These are phyloP conservation scores for Globisporangium sylvaticum DNA, from an alignment of 352 stramenopile species.

Conservation along the genomic window DNA sequence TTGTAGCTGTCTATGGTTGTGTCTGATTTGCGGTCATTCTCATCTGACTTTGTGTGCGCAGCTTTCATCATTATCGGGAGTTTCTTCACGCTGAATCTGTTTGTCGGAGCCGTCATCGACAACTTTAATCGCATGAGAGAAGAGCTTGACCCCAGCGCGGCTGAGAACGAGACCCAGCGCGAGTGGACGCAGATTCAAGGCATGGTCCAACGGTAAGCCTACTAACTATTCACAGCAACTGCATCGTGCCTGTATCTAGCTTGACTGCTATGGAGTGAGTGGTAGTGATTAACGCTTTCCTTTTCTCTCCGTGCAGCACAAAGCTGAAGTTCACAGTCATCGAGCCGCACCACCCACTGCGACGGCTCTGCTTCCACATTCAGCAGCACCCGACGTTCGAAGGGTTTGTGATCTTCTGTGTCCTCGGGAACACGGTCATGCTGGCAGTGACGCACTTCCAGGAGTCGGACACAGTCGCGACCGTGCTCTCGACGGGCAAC, in stretches of 20 bases:
- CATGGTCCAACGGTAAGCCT: constrained; percentile 22
- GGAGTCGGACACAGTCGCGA: constrained; percentile 17
- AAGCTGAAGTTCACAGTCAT: constrained; percentile 25
- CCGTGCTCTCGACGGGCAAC: constrained; percentile 23
- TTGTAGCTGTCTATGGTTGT: background rate
- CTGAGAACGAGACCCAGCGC: constrained; percentile 62
- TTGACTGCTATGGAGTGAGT: background rate
- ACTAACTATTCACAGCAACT: background rate
- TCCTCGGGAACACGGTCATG: constrained; percentile 40
- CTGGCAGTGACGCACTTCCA: constrained; percentile 37
- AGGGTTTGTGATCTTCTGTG: constrained; percentile 25
- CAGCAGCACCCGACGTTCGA: constrained; percentile 34
- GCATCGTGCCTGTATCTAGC: background rate
- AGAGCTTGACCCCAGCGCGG: constrained; percentile 30
- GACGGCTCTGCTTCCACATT: constrained; percentile 25
- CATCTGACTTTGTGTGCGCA: constrained; percentile 4
- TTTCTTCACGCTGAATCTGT: constrained; percentile 88
- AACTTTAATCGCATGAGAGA: constrained; percentile 76
- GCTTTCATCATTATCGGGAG: constrained; percentile 82
- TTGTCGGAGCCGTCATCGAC: constrained; percentile 86
- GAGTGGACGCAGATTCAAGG: constrained; percentile 62
- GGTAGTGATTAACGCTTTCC: background rate
- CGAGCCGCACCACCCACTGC: constrained; percentile 21
- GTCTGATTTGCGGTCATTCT: background rate
- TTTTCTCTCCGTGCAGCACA: constrained; percentile 9